Base-by-base conservation (phyloP, 2,329 filamentous ascomycete genomes). In the Chaetomiaceae sp. region DNA sequence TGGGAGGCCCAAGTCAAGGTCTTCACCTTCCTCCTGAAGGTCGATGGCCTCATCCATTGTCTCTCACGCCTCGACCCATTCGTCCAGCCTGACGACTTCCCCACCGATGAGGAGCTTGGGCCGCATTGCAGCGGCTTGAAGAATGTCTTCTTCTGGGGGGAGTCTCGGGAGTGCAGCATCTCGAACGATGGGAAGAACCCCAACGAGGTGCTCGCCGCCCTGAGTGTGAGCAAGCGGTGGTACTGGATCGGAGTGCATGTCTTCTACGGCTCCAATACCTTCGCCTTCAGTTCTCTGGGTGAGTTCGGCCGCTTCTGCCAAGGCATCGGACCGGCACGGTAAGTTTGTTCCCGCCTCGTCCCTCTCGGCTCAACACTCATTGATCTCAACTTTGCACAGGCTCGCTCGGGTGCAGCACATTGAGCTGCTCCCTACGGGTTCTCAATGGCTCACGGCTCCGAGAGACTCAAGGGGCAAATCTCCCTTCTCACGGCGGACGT, bases 221-320 rank as follows among this genome's bases (percentile, higher is more conserved):
- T 80, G 0, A 31, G 68, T 0, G 75, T 78, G 0, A 72, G 63
- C 47, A 73, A 66, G 51, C 59, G 64, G 1, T 76, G 73, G 69
- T 61, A 68, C 45, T 73, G 69, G 25, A 59, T 75, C 1, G 74
- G 71, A 0, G 59, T 65, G 2, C 71, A 74, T 53, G 56, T 72
- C 2, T 80, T 80, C 55, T 79, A 79, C 51, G 74, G 75, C 7
- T 55, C 65, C 1, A 80, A 80, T 58, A 74, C 65, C 0, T 79
- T 80, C 55, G 72, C 71, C 0, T 80, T 80, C 59, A 77, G 74
- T n/a, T 76, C 73, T n/a, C 63, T 80, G 0, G 77, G 77, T 42
- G 77, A 80, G 61, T 72, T 75, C 61, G 72, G 71, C 48, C 70
- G 74, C 39, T 80, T 80, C 58, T 70, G 68, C 49, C 60, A 59